Conservation (phyloP, 192 early-diverging fungal species). For the Allomyces macrogynus region DNA sequence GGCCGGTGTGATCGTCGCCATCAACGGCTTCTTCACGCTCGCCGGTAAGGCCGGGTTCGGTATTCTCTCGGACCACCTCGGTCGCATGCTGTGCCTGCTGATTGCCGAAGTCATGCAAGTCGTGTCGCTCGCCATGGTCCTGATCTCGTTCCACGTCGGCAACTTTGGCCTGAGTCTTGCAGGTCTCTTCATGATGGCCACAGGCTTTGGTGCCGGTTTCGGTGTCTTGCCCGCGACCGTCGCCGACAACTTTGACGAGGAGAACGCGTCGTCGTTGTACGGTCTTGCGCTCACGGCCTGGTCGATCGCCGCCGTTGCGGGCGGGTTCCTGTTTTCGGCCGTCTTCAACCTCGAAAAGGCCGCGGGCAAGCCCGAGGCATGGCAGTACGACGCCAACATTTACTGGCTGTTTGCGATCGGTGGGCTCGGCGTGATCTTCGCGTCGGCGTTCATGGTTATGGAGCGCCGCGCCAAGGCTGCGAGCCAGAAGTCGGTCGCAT, state of each 20-base stretch:
- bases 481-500: no score
- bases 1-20: constrained; percentile 23
- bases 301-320: constrained; percentile 51
- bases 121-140: constrained; percentile 31
- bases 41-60: constrained; percentile 32
- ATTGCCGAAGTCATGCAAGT: constrained; percentile 37
- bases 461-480: no score
- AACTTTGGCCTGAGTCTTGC: constrained; percentile 37
- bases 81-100: constrained; percentile 47
- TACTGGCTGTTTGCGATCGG: no score
- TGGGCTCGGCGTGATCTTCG: no score
- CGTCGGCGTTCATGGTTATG: no score
- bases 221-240: constrained; percentile 55
- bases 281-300: constrained; percentile 58
- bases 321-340: constrained; percentile 44
- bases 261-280: constrained; percentile 51
- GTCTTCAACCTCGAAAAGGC: constrained; percentile 20
- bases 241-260: constrained; percentile 60
- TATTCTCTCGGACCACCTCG: constrained; percentile 30
- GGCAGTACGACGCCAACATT: no score
- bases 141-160: constrained; percentile 25
- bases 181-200: constrained; percentile 37
- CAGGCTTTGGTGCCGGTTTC: constrained; percentile 57
- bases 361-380: no score
- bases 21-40: constrained; percentile 39